Percentiles rank a stretch among this genome's conserved stretches.
These are phyloP conservation scores for Venturia carpophila DNA, from an alignment of 2,329 filamentous ascomycete species.

Conservation along the genomic window DNA sequence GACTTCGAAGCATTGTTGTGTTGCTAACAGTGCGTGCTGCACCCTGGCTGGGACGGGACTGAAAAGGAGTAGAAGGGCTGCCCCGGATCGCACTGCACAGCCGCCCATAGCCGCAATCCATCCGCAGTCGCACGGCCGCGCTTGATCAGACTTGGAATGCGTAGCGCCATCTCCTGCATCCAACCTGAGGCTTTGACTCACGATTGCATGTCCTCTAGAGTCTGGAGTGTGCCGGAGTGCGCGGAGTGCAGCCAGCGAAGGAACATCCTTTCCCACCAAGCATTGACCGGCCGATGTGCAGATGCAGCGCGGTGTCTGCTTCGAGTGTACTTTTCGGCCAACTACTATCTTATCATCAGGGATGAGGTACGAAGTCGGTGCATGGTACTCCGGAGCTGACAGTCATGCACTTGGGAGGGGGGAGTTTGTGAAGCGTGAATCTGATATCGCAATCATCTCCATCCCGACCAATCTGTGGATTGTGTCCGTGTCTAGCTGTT, in stretches of 20 bases:
- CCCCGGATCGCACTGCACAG: not conserved
- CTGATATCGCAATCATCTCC: not conserved
- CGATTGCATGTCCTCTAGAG: not conserved
- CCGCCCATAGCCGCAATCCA: not conserved
- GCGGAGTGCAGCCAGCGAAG: not conserved
- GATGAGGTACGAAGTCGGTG: not conserved
- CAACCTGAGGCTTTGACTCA: constrained; percentile 8
- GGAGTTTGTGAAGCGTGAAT: not conserved
- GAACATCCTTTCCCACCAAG: too few species aligned
- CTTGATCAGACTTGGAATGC: not conserved
- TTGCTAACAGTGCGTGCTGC: too few species aligned
- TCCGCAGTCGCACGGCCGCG: not conserved
- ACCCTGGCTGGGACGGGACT: not conserved
- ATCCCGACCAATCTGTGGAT: too few species aligned
- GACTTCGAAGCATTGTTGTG: too few species aligned
- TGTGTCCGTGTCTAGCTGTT: not conserved
- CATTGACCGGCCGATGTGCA: not conserved
- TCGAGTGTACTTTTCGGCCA: not conserved
- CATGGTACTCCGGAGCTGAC: not conserved
- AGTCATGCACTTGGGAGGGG: too few species aligned
- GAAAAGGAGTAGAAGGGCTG: not conserved
- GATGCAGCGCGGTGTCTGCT: not conserved
- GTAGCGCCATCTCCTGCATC: constrained; percentile 1
- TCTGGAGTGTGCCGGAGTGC: too few species aligned
- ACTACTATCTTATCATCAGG: too few species aligned